Conservation (phyloP, 2,329 filamentous ascomycete genomes). For the Metarhizium robertsii region DNA sequence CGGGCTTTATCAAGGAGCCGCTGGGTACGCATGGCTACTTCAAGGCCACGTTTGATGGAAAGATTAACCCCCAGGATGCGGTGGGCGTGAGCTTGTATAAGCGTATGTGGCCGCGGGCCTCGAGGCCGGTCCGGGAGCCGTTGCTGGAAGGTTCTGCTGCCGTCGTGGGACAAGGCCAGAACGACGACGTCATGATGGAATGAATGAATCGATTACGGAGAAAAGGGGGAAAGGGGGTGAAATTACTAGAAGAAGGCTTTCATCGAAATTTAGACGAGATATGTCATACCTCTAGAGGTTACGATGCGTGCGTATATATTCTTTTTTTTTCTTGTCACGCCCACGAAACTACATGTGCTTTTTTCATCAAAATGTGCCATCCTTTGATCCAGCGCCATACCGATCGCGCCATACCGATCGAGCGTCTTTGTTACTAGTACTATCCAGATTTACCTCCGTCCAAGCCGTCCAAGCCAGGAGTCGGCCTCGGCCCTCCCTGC, state of each 20-base stretch:
- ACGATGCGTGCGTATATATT: constrained; percentile 16
- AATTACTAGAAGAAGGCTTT: background rate
- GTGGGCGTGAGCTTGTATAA: constrained; percentile 87
- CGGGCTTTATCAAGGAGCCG: constrained; percentile 87
- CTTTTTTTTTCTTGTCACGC: background rate
- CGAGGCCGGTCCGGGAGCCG: constrained; percentile 36
- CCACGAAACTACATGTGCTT: background rate
- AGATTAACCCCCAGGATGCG: constrained; percentile 91
- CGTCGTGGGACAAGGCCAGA: constrained; percentile 5
- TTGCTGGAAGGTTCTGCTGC: constrained; percentile 27
- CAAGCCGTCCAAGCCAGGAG: constrained; percentile 39
- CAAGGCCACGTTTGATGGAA: constrained; percentile 95
- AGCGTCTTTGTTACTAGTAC: too few species aligned
- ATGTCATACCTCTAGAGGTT: constrained; percentile 14
- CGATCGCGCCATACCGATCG: too few species aligned
- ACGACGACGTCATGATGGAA: constrained; percentile 28
- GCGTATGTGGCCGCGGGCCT: constrained; percentile 69
- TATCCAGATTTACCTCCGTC: too few species aligned
- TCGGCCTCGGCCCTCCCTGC: constrained; percentile 48
- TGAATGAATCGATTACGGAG: constrained; percentile 17
- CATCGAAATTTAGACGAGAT: constrained; percentile 9
- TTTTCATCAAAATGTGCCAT: background rate
- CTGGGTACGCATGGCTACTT: constrained; percentile 98
- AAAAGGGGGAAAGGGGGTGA: background rate
- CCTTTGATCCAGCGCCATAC: too few species aligned